A percentile compares a stretch with the other conserved stretches of the same genome.
These are phyloP conservation scores for Russula brevipes DNA, from an alignment of 768 basidiomycete genomes.

Conservation along the genomic window DNA sequence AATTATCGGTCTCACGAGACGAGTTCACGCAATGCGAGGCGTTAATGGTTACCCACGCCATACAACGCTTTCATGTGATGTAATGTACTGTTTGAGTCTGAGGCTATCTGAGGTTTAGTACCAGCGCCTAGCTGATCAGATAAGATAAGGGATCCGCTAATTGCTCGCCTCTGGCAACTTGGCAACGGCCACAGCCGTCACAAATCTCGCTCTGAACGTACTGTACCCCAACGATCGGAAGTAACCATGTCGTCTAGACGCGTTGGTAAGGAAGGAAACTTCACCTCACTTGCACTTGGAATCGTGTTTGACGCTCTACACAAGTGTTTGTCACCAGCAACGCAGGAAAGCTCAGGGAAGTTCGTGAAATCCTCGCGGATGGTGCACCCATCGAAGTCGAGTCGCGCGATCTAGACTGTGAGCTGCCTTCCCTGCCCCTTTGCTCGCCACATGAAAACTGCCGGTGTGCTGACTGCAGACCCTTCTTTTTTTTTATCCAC, in stretches of 20 bases:
- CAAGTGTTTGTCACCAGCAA: slow-evolving; percentile 94
- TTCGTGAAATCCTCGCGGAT: slow-evolving; percentile 70
- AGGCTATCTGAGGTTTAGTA: too few species aligned
- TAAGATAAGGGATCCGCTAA: not conserved
- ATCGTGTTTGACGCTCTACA: not conserved
- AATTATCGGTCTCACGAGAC: too few species aligned
- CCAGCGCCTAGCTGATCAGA: not conserved
- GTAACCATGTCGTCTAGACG: not conserved
- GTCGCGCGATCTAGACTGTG: slow-evolving; percentile 75
- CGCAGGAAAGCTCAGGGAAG: slow-evolving; percentile 86
- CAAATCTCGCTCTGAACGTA: too few species aligned
- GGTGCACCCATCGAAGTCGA: slow-evolving; percentile 71
- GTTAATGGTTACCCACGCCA: too few species aligned
- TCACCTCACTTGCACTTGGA: not conserved
- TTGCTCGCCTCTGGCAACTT: too few species aligned
- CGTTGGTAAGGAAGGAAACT: slow-evolving; percentile 9
- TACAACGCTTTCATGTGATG: too few species aligned
- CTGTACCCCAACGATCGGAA: not conserved
- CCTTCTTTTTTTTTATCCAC: too few species aligned
- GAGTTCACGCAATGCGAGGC: too few species aligned
- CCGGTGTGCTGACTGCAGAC: too few species aligned
- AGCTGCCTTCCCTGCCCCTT: slow-evolving; percentile 30
- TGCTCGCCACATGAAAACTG: too few species aligned
- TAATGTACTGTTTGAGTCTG: too few species aligned
- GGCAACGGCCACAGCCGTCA: too few species aligned